phyloP scores from a whole-genome alignment of 2,329 filamentous ascomycete genomes.

The Botrytis galanthina region DNA sequence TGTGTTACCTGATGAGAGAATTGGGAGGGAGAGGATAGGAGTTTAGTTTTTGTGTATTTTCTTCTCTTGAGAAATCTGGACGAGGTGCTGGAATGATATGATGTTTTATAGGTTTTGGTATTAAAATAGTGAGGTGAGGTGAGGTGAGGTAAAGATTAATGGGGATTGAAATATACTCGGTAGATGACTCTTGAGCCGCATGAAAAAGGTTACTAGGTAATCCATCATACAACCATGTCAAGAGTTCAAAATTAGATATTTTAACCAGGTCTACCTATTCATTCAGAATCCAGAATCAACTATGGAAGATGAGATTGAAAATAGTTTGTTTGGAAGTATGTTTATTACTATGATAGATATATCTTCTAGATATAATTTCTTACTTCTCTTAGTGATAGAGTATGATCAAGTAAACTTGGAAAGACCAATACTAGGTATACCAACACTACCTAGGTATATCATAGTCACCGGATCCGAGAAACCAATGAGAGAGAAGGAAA shows the following conservation, averaged over 20 bases:
- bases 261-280: not conserved
- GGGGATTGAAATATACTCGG: no score
- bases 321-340: no score
- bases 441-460: no score
- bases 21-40: not conserved
- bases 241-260: not conserved
- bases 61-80: no score
- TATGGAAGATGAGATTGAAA: not conserved
- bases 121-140: not conserved
- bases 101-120: rapidly evolving
- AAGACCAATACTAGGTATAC: not conserved
- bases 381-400: not conserved
- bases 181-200: not conserved
- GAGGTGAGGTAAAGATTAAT: not conserved
- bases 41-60: not conserved
- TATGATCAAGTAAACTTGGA: not conserved
- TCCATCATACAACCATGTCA: not conserved
- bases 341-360: not conserved
- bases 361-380: not conserved
- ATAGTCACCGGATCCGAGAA: not conserved
- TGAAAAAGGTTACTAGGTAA: not conserved
- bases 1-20: not conserved
- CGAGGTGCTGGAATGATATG: not conserved
- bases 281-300: not conserved
- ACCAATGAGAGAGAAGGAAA: not conserved